phyloP scores from a whole-genome alignment of 2,329 filamentous ascomycete genomes.

The Talaromyces amestolkiae region DNA sequence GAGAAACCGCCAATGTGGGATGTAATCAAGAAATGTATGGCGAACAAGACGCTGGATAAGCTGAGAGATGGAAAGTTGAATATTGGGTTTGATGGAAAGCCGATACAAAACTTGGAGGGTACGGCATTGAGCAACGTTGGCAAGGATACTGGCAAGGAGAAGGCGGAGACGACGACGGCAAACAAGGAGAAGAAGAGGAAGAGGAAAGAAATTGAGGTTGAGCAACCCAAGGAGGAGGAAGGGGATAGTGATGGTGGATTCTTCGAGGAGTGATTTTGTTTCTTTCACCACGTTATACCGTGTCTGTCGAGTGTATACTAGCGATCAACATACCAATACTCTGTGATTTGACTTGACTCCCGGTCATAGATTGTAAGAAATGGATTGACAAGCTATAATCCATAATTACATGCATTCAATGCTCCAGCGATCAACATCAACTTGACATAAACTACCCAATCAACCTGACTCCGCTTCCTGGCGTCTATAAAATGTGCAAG shows the following conservation, averaged over 20 bases:
- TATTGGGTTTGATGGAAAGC: constrained; percentile 24
- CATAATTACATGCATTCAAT: background rate
- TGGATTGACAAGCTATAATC: background rate
- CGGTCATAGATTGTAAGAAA: background rate
- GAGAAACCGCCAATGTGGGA: constrained; percentile 45
- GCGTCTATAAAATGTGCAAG: constrained; percentile 15
- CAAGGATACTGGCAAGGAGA: background rate
- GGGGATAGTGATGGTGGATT: constrained; percentile 43
- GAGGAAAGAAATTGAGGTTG: background rate
- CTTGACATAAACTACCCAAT: background rate
- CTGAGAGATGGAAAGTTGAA: constrained; percentile 43
- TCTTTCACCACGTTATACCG: background rate
- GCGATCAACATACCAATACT: background rate
- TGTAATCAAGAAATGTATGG: constrained; percentile 45
- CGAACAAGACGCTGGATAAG: constrained; percentile 41
- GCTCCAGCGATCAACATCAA: background rate
- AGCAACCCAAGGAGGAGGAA: constrained; percentile 19
- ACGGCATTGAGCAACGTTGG: background rate
- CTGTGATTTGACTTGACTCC: background rate
- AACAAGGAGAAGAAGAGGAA: background rate
- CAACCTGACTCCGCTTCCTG: constrained; percentile 4
- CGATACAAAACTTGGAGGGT: background rate
- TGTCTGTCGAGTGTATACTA: background rate
- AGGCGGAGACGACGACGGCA: constrained; percentile 1
- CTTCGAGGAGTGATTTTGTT: constrained; percentile 31